Evolutionary conservation across 208 protist species (phyloP).

Genomic region (Trypanosoma conorhini): DNA sequence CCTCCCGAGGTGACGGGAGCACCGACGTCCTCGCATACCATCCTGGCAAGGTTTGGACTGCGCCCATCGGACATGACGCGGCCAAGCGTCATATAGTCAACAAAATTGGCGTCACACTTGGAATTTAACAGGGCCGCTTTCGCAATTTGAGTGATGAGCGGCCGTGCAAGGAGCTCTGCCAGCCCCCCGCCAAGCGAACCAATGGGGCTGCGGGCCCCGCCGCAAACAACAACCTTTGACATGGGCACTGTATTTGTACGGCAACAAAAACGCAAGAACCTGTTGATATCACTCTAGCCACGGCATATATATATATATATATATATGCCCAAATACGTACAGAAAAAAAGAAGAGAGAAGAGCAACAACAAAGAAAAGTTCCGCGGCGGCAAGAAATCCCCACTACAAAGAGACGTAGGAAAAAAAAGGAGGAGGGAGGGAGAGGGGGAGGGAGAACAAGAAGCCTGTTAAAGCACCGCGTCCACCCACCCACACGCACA

Average conservation of each 20-base stretch:
- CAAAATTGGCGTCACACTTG: conserved; percentile 41
- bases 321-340: too few relatives aligned
- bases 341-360: too few relatives aligned
- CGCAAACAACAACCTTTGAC: conserved; percentile 49
- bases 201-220: conserved; percentile 49
- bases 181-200: conserved; percentile 51
- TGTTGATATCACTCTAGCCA: background rate
- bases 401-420: background rate
- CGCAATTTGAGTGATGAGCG: conserved; percentile 37
- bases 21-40: conserved; percentile 38
- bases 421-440: background rate
- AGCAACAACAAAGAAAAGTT: background rate
- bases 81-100: conserved; percentile 60
- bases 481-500: too few relatives aligned
- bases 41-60: conserved; percentile 57
- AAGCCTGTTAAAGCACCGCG: too few relatives aligned
- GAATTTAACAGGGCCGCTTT: conserved; percentile 37
- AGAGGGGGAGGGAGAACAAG: too few relatives aligned
- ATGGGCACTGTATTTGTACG: conserved; percentile 25
- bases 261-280: background rate
- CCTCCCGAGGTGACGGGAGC: conserved; percentile 45
- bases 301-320: too few relatives aligned
- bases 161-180: conserved; percentile 28
- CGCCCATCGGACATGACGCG: conserved; percentile 59
- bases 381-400: too few relatives aligned